Evolutionary conservation across 2,329 filamentous ascomycete species (phyloP).

Genomic region (Lithohypha guttulata): DNA sequence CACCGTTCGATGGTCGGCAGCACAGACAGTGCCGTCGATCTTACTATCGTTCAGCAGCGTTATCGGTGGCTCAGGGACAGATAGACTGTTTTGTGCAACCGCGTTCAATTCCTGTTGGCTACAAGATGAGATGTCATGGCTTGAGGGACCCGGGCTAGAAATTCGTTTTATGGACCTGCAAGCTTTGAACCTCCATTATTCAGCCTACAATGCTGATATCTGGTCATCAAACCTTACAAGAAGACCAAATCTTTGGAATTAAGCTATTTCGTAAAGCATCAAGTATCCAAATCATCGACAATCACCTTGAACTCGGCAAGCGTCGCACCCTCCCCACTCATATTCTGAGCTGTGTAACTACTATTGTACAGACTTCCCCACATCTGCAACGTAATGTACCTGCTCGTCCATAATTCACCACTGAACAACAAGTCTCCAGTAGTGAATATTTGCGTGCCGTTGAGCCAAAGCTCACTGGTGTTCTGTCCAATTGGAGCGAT

Average conservation of each 20-base stretch:
- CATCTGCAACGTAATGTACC: slow-evolving; percentile 35
- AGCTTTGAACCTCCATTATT: no score
- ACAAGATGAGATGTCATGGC: no score
- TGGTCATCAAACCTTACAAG: no score
- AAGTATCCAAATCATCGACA: slow-evolving; percentile 11
- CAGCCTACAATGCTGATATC: no score
- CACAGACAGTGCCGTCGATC: no score
- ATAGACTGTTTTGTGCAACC: no score
- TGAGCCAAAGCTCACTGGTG: slow-evolving; percentile 25
- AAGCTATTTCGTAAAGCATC: background rate
- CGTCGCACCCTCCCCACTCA: slow-evolving; percentile 34
- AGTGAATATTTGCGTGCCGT: slow-evolving; percentile 9
- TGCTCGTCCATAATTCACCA: slow-evolving; percentile 24
- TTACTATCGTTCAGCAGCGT: no score
- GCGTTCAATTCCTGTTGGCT: no score
- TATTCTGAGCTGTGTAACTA: slow-evolving; percentile 25
- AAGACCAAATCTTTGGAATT: background rate
- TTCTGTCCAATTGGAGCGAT: slow-evolving; percentile 32
- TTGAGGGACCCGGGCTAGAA: no score
- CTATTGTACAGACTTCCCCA: slow-evolving; percentile 31
- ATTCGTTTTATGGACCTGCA: no score
- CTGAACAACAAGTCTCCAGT: slow-evolving; percentile 12
- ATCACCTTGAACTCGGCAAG: slow-evolving; percentile 40
- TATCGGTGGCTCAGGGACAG: no score
- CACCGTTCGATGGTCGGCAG: no score